These are phyloP conservation scores for Histomonas meleagridis DNA, from an alignment of 208 protist species.

Conservation along the genomic window DNA sequence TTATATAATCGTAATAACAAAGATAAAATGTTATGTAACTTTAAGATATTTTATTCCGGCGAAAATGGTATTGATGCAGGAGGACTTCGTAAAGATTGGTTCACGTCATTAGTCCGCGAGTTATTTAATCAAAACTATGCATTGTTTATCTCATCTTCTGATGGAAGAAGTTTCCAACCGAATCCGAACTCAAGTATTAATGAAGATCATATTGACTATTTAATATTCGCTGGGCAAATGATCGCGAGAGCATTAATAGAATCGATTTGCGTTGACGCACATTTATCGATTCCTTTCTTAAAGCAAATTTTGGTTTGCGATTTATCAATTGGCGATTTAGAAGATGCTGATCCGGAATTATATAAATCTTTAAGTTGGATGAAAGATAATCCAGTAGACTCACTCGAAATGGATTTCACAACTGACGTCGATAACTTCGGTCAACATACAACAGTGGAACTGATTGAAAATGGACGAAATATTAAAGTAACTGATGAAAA, in stretches of 20 bases:
- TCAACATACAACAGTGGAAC: conserved; percentile 60
- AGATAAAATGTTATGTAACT: no score
- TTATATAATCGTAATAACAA: no score
- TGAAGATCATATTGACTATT: conserved; percentile 83
- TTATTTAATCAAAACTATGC: conserved; percentile 44
- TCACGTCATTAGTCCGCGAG: conserved; percentile 29
- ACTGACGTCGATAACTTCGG: conserved; percentile 81
- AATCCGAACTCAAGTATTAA: conserved; percentile 80
- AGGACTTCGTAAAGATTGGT: conserved; percentile 46
- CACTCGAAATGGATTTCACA: conserved; percentile 73
- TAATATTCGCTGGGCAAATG: conserved; percentile 69
- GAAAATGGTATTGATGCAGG: conserved; percentile 46
- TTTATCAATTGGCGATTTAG: conserved; percentile 74
- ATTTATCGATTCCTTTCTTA: conserved; percentile 90
- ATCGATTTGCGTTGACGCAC: conserved; percentile 74
- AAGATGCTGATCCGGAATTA: conserved; percentile 78
- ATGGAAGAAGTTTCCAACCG: conserved; percentile 67
- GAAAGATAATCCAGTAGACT: conserved; percentile 70
- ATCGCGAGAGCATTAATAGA: conserved; percentile 67
- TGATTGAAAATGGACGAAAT: conserved; percentile 72
- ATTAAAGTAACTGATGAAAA: conserved; percentile 85
- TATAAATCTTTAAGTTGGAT: conserved; percentile 81
- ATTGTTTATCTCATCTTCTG: conserved; percentile 33
- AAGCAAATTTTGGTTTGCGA: conserved; percentile 85
- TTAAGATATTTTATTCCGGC: no score